Conservation (phyloP, 768 basidiomycete genomes). For the Hygrophoropsis aurantiaca region DNA sequence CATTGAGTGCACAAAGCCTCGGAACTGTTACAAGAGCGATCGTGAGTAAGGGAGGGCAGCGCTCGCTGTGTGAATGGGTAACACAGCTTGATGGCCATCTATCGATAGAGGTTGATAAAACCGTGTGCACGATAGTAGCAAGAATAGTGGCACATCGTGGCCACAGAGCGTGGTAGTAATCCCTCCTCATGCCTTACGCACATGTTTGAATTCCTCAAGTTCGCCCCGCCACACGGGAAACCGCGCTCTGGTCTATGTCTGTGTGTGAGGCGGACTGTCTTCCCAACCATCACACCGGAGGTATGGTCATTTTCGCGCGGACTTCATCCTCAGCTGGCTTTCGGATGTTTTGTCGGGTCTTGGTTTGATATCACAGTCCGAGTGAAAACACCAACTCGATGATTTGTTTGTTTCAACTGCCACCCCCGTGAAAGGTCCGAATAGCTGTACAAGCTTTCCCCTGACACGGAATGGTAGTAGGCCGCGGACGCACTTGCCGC, state of each 20-base stretch:
- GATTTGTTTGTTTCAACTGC: no score
- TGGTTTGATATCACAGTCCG: no score
- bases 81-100: constrained; percentile 1
- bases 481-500: no score
- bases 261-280: neutral
- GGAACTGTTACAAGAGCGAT: neutral
- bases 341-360: no score
- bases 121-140: constrained; percentile 1
- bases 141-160: constrained; percentile 6
- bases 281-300: no score
- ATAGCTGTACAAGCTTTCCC: no score
- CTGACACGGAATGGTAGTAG: no score
- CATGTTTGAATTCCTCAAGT: no score
- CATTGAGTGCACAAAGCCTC: neutral
- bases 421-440: no score
- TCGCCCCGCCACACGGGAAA: constrained; percentile 1
- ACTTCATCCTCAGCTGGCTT: no score
- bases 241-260: constrained; percentile 11
- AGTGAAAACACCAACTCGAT: no score
- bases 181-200: constrained; percentile 1
- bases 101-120: neutral
- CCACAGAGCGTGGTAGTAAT: constrained; percentile 14
- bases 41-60: constrained; percentile 4
- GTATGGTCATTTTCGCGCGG: no score
- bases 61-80: constrained; percentile 7